Percentiles rank a stretch among this genome's conserved stretches.
Conservation (phyloP, 1,139 yeast genomes). For the Komagataea norvegica region DNA sequence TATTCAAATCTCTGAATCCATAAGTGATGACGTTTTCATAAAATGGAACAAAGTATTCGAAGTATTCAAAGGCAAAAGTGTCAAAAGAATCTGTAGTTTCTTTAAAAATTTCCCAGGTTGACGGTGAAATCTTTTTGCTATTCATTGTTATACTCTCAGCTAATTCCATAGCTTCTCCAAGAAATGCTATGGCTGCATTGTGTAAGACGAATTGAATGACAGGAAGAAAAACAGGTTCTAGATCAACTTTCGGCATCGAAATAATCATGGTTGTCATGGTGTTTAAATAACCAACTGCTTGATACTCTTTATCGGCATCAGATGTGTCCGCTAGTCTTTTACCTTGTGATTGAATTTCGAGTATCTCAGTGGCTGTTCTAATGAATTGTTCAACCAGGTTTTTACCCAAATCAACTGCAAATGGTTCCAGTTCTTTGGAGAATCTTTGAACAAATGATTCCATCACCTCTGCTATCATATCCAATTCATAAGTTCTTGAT, state of each 20-base stretch:
- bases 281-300: slow-evolving; percentile 83
- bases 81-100: slow-evolving; percentile 45
- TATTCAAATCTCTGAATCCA: slow-evolving; percentile 49
- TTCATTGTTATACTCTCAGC: slow-evolving; percentile 37
- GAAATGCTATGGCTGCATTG: slow-evolving; percentile 66
- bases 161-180: slow-evolving; percentile 75
- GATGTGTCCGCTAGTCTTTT: slow-evolving; percentile 38
- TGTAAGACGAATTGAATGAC: slow-evolving; percentile 63
- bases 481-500: slow-evolving; percentile 81
- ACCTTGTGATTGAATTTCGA: slow-evolving; percentile 35
- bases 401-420: slow-evolving; percentile 79
- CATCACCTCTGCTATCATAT: slow-evolving; percentile 82
- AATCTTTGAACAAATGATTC: slow-evolving; percentile 91
- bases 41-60: slow-evolving; percentile 73
- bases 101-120: slow-evolving; percentile 33
- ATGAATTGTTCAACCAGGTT: slow-evolving; percentile 77
- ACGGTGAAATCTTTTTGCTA: slow-evolving; percentile 24
- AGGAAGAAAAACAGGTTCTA: slow-evolving; percentile 72
- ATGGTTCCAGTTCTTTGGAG: slow-evolving; percentile 85
- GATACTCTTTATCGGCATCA: slow-evolving; percentile 72
- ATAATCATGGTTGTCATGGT: slow-evolving; percentile 83
- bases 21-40: slow-evolving; percentile 72
- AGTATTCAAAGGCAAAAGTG: slow-evolving; percentile 53
- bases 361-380: slow-evolving; percentile 62
- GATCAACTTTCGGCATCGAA: slow-evolving; percentile 72